Conservation (phyloP, 306 rosid species). For the Rosa chinensis region DNA sequence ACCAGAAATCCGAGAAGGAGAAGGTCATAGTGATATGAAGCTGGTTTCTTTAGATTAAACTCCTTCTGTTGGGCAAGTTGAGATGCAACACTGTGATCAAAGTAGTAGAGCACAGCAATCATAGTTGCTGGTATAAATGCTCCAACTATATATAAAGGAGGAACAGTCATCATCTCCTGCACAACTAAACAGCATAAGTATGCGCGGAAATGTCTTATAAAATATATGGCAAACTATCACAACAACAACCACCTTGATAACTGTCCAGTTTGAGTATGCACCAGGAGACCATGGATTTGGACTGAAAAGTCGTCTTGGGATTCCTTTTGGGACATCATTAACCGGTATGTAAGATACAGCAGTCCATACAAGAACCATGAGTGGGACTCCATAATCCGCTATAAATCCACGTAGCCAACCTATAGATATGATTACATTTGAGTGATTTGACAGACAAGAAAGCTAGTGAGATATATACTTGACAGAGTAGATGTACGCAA, state of each 20-base stretch:
- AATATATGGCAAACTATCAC: slow-evolving; percentile 7
- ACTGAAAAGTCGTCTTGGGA: slow-evolving; percentile 93
- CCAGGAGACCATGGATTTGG: slow-evolving; percentile 98
- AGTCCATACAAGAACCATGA: slow-evolving; percentile 92
- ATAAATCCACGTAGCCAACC: slow-evolving; percentile 83
- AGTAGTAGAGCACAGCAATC: slow-evolving; percentile 95
- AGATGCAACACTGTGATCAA: slow-evolving; percentile 96
- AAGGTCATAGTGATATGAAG: slow-evolving; percentile 93
- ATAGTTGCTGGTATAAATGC: slow-evolving; percentile 96
- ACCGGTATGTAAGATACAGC: slow-evolving; percentile 80
- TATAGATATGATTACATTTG: slow-evolving; percentile 24
- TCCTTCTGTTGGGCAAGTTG: slow-evolving; percentile 95
- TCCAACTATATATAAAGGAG: slow-evolving; percentile 79
- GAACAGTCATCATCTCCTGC: slow-evolving; percentile 93
- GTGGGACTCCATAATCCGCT: slow-evolving; percentile 94
- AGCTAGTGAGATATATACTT: background rate
- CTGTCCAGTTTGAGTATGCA: slow-evolving; percentile 96
- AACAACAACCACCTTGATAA: slow-evolving; percentile 60
- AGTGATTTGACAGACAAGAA: slow-evolving; percentile 19
- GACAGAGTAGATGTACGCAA: background rate
- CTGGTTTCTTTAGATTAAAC: slow-evolving; percentile 89
- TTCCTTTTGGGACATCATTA: slow-evolving; percentile 78
- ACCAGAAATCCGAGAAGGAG: slow-evolving; percentile 89
- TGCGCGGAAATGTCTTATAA: background rate
- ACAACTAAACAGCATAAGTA: slow-evolving; percentile 37